Base-by-base conservation (phyloP, 805 yeast species). In the Candida nanaspora region DNA sequence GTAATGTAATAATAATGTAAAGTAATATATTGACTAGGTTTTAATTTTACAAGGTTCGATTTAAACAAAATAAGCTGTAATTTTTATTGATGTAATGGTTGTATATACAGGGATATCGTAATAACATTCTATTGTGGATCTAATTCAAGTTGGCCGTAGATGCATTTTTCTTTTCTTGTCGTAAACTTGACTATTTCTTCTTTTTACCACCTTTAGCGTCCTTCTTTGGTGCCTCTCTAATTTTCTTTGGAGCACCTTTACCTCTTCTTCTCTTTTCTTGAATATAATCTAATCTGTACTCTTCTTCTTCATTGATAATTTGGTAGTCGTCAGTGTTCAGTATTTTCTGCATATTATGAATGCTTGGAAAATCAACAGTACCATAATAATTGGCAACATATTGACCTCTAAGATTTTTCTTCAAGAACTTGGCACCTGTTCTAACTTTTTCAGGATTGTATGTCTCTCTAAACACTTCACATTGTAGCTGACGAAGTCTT, bases 201-300 rank as follows among this genome's bases (percentile, higher is more conserved):
- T 63, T 66, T 65, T 72, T 72, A 54, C 64, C 63, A 42, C 63
- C 64, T 42, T 63, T 63, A 9, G 40, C 41, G 18, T 46, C 43
- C 23, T 44, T 37, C 30, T 56, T 54, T 22, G 63, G 63, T 20
- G 65, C 67, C 49, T 69, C 74, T 52, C 70, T 74, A 65, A 73
- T 76, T 70, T 85, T 85, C 69, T 80, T 76, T 52, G 93, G 94
- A 11, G 93, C 87, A 61, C 91, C 89, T 63, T 85, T 85, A 63
- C 86, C 89, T 76, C 93, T 83, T 74, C 83, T 80, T 70, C 80
- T 84, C 62, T 86, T 72, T 37, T 68, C 68, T 43, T 65, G 77
- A 19, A 78, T 79, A 76, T 78, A 78, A 44, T 68, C 72, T 46
- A 82, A 55, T 62, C 95, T 72, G 61, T 81, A 79, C 33, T 71